phyloP scores from a whole-genome alignment of 169 alveolate genomes.

The Plasmodium billcollinsi region DNA sequence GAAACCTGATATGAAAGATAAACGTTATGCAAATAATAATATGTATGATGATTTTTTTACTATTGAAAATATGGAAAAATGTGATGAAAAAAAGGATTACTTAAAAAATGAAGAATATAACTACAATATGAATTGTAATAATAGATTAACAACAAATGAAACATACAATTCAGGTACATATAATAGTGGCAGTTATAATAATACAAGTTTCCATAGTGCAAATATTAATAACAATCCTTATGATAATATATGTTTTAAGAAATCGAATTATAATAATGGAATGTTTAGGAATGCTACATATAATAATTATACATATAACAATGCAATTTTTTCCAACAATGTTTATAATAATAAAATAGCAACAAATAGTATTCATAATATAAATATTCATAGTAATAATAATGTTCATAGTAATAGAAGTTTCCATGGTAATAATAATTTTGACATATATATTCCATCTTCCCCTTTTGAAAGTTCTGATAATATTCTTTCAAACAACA shows the following conservation, averaged over 20 bases:
- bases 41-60: slow-evolving; percentile 77
- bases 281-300: too few relatives aligned
- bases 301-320: too few relatives aligned
- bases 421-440: not conserved
- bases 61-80: slow-evolving; percentile 67
- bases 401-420: too few relatives aligned
- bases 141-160: not conserved
- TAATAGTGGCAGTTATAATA: not conserved
- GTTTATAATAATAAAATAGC: slow-evolving; percentile 14
- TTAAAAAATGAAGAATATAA: slow-evolving; percentile 39
- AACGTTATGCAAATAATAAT: slow-evolving; percentile 46
- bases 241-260: too few relatives aligned
- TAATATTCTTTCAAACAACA: not conserved
- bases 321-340: not conserved
- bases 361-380: not conserved
- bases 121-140: not conserved
- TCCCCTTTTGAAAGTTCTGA: too few relatives aligned
- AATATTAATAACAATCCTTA: too few relatives aligned
- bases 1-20: slow-evolving; percentile 32
- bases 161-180: not conserved
- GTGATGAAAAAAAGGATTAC: slow-evolving; percentile 55
- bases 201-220: too few relatives aligned
- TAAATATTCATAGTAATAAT: too few relatives aligned
- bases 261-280: too few relatives aligned
- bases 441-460: too few relatives aligned